A percentile compares a stretch with the other conserved stretches of the same genome.
Conservation (phyloP, 2,329 filamentous ascomycete species). For the Diaporthe humulicola region DNA sequence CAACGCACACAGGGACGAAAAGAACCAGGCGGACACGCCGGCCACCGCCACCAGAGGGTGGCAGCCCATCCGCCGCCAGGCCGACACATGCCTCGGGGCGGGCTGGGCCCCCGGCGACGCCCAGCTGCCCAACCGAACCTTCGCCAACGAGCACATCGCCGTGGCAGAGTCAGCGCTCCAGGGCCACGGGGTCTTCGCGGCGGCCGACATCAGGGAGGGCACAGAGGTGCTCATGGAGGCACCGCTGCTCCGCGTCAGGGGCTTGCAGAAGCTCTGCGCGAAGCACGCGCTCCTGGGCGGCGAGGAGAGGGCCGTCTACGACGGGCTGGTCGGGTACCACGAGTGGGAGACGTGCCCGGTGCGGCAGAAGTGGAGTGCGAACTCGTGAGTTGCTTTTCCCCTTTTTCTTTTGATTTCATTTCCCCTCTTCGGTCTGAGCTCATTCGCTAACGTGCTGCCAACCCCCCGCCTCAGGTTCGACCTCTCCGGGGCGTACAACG, state of each 20-base stretch:
- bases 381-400: slow-evolving; percentile 60
- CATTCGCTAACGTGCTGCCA: not conserved
- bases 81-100: slow-evolving; percentile 30
- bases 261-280: slow-evolving; percentile 46
- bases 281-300: slow-evolving; percentile 53
- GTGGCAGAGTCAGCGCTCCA: slow-evolving; percentile 56
- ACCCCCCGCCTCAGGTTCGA: slow-evolving; percentile 42
- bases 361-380: slow-evolving; percentile 59
- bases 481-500: slow-evolving; percentile 43
- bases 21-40: not conserved
- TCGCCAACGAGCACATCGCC: slow-evolving; percentile 56
- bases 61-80: not conserved
- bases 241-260: slow-evolving; percentile 54
- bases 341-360: slow-evolving; percentile 46
- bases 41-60: slow-evolving; percentile 8
- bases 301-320: slow-evolving; percentile 49
- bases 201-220: slow-evolving; percentile 51
- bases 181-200: slow-evolving; percentile 63
- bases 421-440: not conserved
- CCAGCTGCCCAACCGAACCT: slow-evolving; percentile 42
- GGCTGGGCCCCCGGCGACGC: not conserved
- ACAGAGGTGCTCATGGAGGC: slow-evolving; percentile 60
- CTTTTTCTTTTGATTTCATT: too few species aligned
- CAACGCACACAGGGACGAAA: not conserved
- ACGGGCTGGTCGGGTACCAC: slow-evolving; percentile 54